A percentile compares a stretch with the other conserved stretches of the same genome.
phyloP scores from a whole-genome alignment of 1,284 basidiomycete species.

The Agaricales sp. region DNA sequence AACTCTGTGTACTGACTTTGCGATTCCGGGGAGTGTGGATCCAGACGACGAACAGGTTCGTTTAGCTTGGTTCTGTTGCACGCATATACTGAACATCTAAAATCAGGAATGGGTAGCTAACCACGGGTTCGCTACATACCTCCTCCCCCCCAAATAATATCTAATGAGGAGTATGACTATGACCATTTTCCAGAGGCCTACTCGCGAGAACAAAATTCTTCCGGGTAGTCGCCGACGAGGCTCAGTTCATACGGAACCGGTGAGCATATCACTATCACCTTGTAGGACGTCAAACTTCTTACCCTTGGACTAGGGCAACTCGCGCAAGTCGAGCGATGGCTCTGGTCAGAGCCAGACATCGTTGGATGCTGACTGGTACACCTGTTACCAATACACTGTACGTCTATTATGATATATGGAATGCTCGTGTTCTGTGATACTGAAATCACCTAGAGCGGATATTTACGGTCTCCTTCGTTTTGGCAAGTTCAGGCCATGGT shows the following conservation, averaged over 20 bases:
- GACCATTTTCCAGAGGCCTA: conserved; percentile 26
- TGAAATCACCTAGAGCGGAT: conserved; percentile 50
- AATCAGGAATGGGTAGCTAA: conserved; percentile 27
- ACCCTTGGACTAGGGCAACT: conserved; percentile 41
- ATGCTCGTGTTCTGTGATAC: conserved; percentile 3
- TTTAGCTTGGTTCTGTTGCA: background rate
- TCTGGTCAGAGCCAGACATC: conserved; percentile 44
- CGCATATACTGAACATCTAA: background rate
- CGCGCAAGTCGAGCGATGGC: conserved; percentile 48
- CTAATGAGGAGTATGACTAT: too few species aligned
- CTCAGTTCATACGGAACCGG: conserved; percentile 62
- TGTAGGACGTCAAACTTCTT: conserved; percentile 1
- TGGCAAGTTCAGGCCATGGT: conserved; percentile 50
- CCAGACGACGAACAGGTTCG: conserved; percentile 28
- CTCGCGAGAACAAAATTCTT: conserved; percentile 47
- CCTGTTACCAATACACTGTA: conserved; percentile 62
- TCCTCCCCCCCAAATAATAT: background rate
- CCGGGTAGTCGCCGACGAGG: conserved; percentile 58
- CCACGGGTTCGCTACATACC: conserved; percentile 30
- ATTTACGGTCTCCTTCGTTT: conserved; percentile 61
- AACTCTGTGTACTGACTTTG: conserved; percentile 47
- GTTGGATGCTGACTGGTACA: conserved; percentile 67
- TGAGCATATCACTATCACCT: conserved; percentile 12
- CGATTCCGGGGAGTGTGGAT: conserved; percentile 32
- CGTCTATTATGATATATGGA: conserved; percentile 10